Conservation (phyloP, 2,329 filamentous ascomycete species). For the Stemphylium lycopersici region DNA sequence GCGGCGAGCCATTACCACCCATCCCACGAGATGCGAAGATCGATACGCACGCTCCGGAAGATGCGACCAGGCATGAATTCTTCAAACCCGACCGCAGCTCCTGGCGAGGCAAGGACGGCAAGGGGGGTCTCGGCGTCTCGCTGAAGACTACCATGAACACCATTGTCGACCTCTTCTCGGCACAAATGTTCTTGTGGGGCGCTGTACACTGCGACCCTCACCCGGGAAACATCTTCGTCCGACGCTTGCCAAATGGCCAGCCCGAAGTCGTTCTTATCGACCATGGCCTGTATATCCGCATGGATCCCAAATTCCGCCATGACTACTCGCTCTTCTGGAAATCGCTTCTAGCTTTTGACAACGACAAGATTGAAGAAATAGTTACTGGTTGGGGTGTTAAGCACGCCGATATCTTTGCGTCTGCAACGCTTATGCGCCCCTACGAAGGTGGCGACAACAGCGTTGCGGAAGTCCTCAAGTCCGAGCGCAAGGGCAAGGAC, state of each 20-base stretch:
- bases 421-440: conserved; percentile 84
- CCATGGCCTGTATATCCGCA: conserved; percentile 93
- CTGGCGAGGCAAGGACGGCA: conserved; percentile 75
- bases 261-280: conserved; percentile 95
- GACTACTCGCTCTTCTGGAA: conserved; percentile 95
- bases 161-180: conserved; percentile 95
- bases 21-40: conserved; percentile 43
- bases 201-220: conserved; percentile 96
- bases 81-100: conserved; percentile 80
- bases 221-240: conserved; percentile 95
- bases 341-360: conserved; percentile 90
- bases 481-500: conserved; percentile 60
- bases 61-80: conserved; percentile 56
- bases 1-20: conserved; percentile 66
- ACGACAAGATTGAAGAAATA: conserved; percentile 74
- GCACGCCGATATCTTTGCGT: conserved; percentile 89
- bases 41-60: conserved; percentile 36
- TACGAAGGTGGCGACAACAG: conserved; percentile 83
- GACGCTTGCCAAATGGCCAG: conserved; percentile 78
- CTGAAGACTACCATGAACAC: conserved; percentile 92
- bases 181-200: conserved; percentile 97
- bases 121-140: conserved; percentile 82
- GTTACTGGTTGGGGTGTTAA: conserved; percentile 85
- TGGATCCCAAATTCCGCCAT: conserved; percentile 80
- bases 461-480: conserved; percentile 65